Evolutionary conservation across 1,284 basidiomycete species (phyloP).

Genomic region (Thecaphora thlaspeos): DNA sequence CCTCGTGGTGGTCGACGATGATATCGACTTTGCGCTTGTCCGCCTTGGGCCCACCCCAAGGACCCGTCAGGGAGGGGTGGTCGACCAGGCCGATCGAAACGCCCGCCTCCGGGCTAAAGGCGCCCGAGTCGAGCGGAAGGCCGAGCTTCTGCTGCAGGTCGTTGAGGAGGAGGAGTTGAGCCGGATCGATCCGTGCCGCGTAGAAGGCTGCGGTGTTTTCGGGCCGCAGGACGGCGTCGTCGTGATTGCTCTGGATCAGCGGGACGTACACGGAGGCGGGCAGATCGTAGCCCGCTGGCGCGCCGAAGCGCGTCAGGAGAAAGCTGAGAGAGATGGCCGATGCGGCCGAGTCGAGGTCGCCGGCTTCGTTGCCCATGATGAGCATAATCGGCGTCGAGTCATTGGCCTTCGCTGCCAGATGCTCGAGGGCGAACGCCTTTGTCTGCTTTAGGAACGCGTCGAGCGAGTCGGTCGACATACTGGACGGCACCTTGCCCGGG

Average conservation of each 20-base stretch:
- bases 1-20: conserved; percentile 90
- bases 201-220: conserved; percentile 67
- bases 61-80: conserved; percentile 27
- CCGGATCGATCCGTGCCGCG: conserved; percentile 15
- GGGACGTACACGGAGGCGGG: conserved; percentile 63
- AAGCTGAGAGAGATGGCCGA: conserved; percentile 48
- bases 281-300: conserved; percentile 14
- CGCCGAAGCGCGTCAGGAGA: conserved; percentile 35
- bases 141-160: conserved; percentile 25
- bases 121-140: conserved; percentile 15
- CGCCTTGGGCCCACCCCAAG: conserved; percentile 30
- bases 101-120: conserved; percentile 14
- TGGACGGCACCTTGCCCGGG: conserved; percentile 2
- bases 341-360: conserved; percentile 52
- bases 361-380: conserved; percentile 56
- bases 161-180: conserved; percentile 29
- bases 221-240: conserved; percentile 74
- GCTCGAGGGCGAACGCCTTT: neutral
- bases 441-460: neutral
- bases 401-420: conserved; percentile 5
- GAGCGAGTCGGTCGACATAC: conserved; percentile 3
- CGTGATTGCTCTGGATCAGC: conserved; percentile 70
- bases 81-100: conserved; percentile 42
- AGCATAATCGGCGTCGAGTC: conserved; percentile 10
- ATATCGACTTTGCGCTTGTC: conserved; percentile 65